Evolutionary conservation across 192 early-diverging fungal genomes (phyloP), one percentile per base, ranked within the genome.

Genomic region (Coemansia sp.): DNA sequence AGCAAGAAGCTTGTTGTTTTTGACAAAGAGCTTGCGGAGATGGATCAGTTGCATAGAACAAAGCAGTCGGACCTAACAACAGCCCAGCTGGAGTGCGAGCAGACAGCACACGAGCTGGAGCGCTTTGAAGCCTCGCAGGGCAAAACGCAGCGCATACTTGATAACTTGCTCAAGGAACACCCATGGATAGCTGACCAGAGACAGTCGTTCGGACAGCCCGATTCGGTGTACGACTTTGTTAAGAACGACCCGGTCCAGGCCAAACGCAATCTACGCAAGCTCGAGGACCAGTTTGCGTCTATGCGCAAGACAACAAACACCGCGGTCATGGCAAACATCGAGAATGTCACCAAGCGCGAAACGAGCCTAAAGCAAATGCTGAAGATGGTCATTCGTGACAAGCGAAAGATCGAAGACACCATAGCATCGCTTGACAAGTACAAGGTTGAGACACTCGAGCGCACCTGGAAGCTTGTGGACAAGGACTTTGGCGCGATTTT

Each of bases 401-500:
- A 97, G 84, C 85, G 87, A 54, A 97, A 96, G 73, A 99, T 99
- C 63, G 90, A 96, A 62, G 89, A 94, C 22, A 99, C 97, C 1
- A 93, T 99, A 36, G 84, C 67, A 9, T 87, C 88, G 9, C 77
- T 99, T 23, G 96, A 97, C 62, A 84, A 92, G 61, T 91, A 94
- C 77, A 98, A 97, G 73, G 87, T 86, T 43, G 94, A 97, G 62
- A 89, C 92, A 11, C 81, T 99, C 19, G 85, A 89, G 63, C 87
- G 85, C 45, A 99, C 97, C 6, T 98, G 92, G 88, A 81, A 85
- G 63, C 89, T 92, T 73, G 97, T 99, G 22, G 94, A 95, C 79
- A 79, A 77, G 88, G 95, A 98, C 71, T 99, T 99, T 88, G 95
- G 96, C 9, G 82, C 82, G 9, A 99, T 99, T 59, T 98, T 99